Evolutionary conservation across 1,139 yeast species (phyloP).

Genomic region (Candida glucosophila): DNA sequence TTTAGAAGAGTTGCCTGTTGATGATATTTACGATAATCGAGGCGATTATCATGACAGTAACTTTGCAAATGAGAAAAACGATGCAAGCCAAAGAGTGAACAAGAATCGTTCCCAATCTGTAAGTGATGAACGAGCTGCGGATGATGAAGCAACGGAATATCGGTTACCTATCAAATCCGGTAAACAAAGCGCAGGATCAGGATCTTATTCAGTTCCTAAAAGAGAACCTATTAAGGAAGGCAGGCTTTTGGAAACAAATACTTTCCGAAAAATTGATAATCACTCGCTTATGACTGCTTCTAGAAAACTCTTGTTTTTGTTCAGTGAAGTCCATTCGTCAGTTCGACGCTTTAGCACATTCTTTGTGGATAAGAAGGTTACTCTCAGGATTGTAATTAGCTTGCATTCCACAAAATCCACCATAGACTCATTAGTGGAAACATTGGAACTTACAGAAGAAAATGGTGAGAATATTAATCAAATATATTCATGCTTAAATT

Average conservation of each 20-base stretch:
- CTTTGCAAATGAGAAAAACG: no score
- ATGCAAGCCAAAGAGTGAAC: not conserved
- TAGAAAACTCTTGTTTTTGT: slow-evolving; percentile 47
- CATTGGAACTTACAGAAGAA: slow-evolving; percentile 49
- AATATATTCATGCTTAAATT: slow-evolving; percentile 21
- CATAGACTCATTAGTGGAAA: slow-evolving; percentile 52
- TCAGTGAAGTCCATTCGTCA: slow-evolving; percentile 65
- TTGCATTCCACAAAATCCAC: slow-evolving; percentile 50
- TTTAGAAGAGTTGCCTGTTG: slow-evolving; percentile 48
- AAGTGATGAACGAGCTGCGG: no score
- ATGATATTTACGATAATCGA: no score
- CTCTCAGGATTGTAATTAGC: slow-evolving; percentile 49
- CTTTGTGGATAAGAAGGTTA: slow-evolving; percentile 55
- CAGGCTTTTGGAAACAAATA: no score
- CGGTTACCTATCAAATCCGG: not conserved
- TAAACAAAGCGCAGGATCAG: not conserved
- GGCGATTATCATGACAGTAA: no score
- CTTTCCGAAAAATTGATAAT: slow-evolving; percentile 9
- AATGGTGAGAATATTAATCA: slow-evolving; percentile 22
- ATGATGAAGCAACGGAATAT: not conserved
- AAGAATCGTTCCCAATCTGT: not conserved
- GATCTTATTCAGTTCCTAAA: not conserved
- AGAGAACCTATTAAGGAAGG: no score
- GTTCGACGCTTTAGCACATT: slow-evolving; percentile 59
- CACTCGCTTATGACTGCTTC: slow-evolving; percentile 39